Base-by-base conservation (phyloP, 2,329 filamentous ascomycete genomes). In the Clarireedia hainanense region DNA sequence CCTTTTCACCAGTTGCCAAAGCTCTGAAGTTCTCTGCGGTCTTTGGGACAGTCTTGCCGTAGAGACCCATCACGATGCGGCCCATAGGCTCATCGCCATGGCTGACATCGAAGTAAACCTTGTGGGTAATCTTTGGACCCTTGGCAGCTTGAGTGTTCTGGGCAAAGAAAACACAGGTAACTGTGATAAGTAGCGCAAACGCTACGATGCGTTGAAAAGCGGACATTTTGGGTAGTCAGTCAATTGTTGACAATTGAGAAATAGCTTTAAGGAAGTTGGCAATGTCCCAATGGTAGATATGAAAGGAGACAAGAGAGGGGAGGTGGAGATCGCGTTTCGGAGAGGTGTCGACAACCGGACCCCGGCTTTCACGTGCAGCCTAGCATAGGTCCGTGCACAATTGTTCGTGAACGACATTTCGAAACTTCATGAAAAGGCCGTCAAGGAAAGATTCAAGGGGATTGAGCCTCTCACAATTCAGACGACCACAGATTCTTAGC, bases 91-190 rank as follows among this genome's bases (percentile, higher is more conserved):
- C 78, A 61, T 89, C 89, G 68, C 86, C 89, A 68, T 90, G 84
- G 67, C 79, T 75, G 64, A 95, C 85, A 73, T 94, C 89, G 72
- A 95, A 92, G 80, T 83, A 94, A 74, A 94, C 90, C 84, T 95
- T 96, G 80, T 89, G 80, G 67, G 91, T 96, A 77, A 96, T 92
- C 84, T 94, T 95, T 61, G 90, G 92, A 47, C 94, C 92, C 77
- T 92, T 90, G 63, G 78, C 78, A 54, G 88, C 88, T 65, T 88
- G 83, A 58, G 81, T 84, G 36, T 83, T 80, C 73, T 90, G 85
- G 64, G 86, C 80, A 70, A 95, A 84, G 76, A 89, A 83, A 64
- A 91, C 75, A 70, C 92, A 78, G 64, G 80, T 79, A 66, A 91
- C 77, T 67, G 88, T 85, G 67, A 96, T 81, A 69, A 95, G 79